These are phyloP conservation scores for Cucurbita ficifolia DNA, from an alignment of 306 rosid species.

Conservation along the genomic window DNA sequence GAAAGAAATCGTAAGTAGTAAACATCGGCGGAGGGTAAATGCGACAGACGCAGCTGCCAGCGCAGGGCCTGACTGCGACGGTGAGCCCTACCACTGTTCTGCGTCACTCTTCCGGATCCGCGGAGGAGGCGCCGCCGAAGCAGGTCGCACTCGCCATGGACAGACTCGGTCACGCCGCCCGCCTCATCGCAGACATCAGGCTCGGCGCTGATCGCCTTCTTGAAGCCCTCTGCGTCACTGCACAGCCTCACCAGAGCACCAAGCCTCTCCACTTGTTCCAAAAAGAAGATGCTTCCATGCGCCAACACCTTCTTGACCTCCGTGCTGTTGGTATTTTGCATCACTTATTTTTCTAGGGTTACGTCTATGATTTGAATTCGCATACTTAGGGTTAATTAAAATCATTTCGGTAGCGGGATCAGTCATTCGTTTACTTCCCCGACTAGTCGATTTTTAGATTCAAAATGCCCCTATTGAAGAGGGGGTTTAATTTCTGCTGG, in stretches of 20 bases:
- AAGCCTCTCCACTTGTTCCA: slow-evolving; percentile 54
- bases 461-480: not conserved
- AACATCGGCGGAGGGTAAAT: not conserved
- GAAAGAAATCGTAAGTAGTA: not conserved
- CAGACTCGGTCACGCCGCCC: slow-evolving; percentile 64
- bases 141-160: slow-evolving; percentile 87
- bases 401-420: no score
- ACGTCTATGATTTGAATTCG: not conserved
- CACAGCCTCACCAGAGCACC: slow-evolving; percentile 60
- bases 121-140: slow-evolving; percentile 83
- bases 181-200: slow-evolving; percentile 71
- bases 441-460: not conserved
- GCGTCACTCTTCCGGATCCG: slow-evolving; percentile 22
- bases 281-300: slow-evolving; percentile 77
- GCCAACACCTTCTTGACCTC: slow-evolving; percentile 68
- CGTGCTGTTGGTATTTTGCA: slow-evolving; percentile 45
- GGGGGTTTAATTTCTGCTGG: not conserved
- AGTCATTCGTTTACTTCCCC: no score
- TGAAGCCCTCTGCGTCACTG: slow-evolving; percentile 58
- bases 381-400: not conserved
- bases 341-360: not conserved
- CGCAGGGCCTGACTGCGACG: slow-evolving; percentile 25
- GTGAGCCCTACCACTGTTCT: slow-evolving; percentile 17
- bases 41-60: slow-evolving; percentile 25
- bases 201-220: slow-evolving; percentile 86